A percentile compares a stretch with the other conserved stretches of the same genome.
phyloP scores from a whole-genome alignment of 1,139 yeast species.

The Suhomyces taliae region DNA sequence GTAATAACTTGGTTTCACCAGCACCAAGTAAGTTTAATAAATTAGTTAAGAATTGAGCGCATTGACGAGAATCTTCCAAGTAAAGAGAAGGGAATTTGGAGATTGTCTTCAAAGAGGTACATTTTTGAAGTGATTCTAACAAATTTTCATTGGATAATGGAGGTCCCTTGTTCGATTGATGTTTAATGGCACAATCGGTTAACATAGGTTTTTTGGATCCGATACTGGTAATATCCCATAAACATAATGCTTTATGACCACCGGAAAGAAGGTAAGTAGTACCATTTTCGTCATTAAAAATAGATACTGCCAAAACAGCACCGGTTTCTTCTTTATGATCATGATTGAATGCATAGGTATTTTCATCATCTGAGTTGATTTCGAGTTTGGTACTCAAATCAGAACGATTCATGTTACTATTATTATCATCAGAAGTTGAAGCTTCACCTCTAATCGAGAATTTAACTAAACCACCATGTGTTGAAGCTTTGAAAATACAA shows the following conservation, averaged over 20 bases:
- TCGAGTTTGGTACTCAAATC: constrained; percentile 8
- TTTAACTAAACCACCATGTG: constrained; percentile 54
- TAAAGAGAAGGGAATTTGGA: constrained; percentile 67
- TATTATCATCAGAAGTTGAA: constrained; percentile 10
- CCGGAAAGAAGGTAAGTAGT: constrained; percentile 38
- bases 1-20: constrained; percentile 59
- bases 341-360: constrained; percentile 11
- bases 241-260: constrained; percentile 35
- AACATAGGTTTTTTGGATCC: constrained; percentile 12
- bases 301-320: constrained; percentile 30
- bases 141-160: constrained; percentile 59
- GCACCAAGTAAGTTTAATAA: constrained; percentile 76
- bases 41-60: constrained; percentile 74
- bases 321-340: constrained; percentile 17
- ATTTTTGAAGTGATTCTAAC: constrained; percentile 57
- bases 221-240: constrained; percentile 37
- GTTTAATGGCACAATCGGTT: constrained; percentile 8
- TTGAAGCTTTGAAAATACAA: constrained; percentile 56
- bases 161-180: constrained; percentile 32
- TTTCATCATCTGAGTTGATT: constrained; percentile 20
- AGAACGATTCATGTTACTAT: constrained; percentile 12
- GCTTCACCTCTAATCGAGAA: constrained; percentile 38
- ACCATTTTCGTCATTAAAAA: constrained; percentile 22
- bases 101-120: constrained; percentile 73
- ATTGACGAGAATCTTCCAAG: constrained; percentile 79